Conservation (phyloP, 768 basidiomycete species). For the Lactifluus subvellereus region DNA sequence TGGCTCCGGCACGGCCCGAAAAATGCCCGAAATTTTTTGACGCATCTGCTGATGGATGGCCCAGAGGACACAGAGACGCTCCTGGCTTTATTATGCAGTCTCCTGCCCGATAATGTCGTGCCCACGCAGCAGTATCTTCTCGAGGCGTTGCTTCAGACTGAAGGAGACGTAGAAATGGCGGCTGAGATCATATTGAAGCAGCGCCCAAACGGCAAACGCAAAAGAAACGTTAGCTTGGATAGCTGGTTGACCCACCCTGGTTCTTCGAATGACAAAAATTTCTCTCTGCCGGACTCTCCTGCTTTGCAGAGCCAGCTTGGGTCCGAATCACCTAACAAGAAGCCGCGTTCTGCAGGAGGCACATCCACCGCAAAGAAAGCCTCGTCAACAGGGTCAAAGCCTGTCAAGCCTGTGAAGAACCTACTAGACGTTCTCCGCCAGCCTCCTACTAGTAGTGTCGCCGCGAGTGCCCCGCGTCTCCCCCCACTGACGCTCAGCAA, state of each 20-base stretch:
- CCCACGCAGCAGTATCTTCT: constrained; percentile 19
- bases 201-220: constrained; percentile 37
- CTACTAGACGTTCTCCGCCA: constrained; percentile 22
- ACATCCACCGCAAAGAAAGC: not conserved
- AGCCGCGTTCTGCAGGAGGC: constrained; percentile 7
- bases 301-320: not conserved
- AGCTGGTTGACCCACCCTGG: constrained; percentile 44
- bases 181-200: constrained; percentile 9
- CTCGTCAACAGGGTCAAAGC: constrained; percentile 3
- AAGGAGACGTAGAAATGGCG: constrained; percentile 20
- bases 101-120: constrained; percentile 16
- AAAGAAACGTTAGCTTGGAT: constrained; percentile 41
- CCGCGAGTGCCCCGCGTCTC: constrained; percentile 33
- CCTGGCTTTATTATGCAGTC: constrained; percentile 22
- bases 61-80: constrained; percentile 23
- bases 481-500: constrained; percentile 59
- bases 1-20: too few species aligned
- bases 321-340: constrained; percentile 4
- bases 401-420: constrained; percentile 17
- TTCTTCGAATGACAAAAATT: constrained; percentile 17
- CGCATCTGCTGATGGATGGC: not conserved
- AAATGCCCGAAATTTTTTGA: too few species aligned
- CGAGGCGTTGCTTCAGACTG: constrained; percentile 20
- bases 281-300: not conserved
- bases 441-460: constrained; percentile 6